A percentile compares a stretch with the other conserved stretches of the same genome.
Conservation (phyloP, 345 rosid species). For the Microthlaspi erraticum region DNA sequence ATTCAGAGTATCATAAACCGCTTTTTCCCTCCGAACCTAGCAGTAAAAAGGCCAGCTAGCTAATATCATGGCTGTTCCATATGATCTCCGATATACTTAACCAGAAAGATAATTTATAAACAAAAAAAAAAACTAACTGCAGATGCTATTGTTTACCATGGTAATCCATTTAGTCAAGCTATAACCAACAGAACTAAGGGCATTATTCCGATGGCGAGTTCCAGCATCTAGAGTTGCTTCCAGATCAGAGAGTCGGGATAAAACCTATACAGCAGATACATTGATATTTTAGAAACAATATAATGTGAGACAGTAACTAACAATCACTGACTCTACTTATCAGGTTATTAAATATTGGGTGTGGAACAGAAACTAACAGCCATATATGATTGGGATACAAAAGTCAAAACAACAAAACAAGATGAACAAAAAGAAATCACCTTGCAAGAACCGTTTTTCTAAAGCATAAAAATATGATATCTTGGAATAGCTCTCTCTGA, state of each 20-base stretch:
- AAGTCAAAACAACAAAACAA: constrained; percentile 16
- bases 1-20: constrained; percentile 85
- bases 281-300: constrained; percentile 13
- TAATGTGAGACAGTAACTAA: constrained; percentile 13
- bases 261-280: constrained; percentile 59
- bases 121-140: not conserved
- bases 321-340: constrained; percentile 24
- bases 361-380: constrained; percentile 25
- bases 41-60: constrained; percentile 31
- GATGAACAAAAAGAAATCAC: constrained; percentile 26
- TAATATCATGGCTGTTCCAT: constrained; percentile 30
- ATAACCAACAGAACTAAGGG: constrained; percentile 72
- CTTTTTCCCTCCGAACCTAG: constrained; percentile 91
- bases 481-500: not conserved
- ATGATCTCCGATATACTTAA: constrained; percentile 18
- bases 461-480: constrained; percentile 13
- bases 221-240: constrained; percentile 95
- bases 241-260: constrained; percentile 86
- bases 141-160: constrained; percentile 56
- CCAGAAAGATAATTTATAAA: not conserved
- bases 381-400: constrained; percentile 10
- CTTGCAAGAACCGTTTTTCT: not conserved
- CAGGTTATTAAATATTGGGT: not conserved
- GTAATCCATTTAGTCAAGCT: constrained; percentile 77
- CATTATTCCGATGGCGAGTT: constrained; percentile 73